Evolutionary conservation across 192 early-diverging fungal species (phyloP).

Genomic region (Coemansia biformis): DNA sequence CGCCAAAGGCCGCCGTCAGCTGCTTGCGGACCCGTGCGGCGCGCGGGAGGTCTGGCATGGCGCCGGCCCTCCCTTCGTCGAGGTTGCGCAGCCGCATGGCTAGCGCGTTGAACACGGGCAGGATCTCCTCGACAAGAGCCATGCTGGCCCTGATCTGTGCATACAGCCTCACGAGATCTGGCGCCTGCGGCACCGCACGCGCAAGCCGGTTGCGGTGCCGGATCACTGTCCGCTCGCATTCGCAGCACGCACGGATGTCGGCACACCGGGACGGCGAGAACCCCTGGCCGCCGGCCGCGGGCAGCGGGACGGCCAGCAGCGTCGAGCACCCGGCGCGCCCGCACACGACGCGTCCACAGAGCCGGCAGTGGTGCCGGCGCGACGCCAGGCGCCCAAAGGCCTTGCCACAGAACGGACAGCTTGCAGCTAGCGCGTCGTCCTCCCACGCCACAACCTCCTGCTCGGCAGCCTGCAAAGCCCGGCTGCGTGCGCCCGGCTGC

Average conservation of each 20-base stretch:
- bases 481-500: neutral
- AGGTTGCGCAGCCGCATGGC: constrained; percentile 2
- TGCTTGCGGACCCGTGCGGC: constrained; percentile 61
- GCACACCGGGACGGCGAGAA: constrained; percentile 8
- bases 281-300: neutral
- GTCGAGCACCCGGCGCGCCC: constrained; percentile 52
- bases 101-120: constrained; percentile 32
- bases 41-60: constrained; percentile 47
- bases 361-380: constrained; percentile 67
- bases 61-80: neutral
- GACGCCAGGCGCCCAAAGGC: constrained; percentile 53
- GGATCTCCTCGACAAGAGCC: constrained; percentile 19
- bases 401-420: constrained; percentile 22
- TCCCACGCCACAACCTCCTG: constrained; percentile 45
- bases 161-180: constrained; percentile 19
- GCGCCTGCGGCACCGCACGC: constrained; percentile 25
- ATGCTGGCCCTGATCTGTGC: constrained; percentile 9
- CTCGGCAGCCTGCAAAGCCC: constrained; percentile 28
- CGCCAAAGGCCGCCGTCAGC: constrained; percentile 59
- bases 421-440: constrained; percentile 9
- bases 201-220: constrained; percentile 47
- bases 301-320: constrained; percentile 15
- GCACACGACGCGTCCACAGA: constrained; percentile 65
- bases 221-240: constrained; percentile 56
- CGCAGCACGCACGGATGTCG: constrained; percentile 52